Evolutionary conservation across 2,329 filamentous ascomycete species (phyloP).

Genomic region (Thelonectria discophora): DNA sequence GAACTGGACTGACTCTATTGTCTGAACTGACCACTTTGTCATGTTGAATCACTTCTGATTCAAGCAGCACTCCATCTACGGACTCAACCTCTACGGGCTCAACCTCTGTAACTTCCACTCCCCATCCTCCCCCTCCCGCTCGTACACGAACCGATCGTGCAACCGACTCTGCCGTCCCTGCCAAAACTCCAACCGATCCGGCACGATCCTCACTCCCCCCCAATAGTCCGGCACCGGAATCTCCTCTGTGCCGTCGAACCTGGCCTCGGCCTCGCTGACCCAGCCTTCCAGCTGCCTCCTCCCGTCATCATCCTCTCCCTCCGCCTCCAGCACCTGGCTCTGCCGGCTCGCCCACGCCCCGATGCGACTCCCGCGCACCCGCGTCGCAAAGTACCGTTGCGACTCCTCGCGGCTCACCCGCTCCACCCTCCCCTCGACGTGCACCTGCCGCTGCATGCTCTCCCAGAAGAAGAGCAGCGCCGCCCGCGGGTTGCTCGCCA

Average conservation of each 20-base stretch:
- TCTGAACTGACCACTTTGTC: no score
- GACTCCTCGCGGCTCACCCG: slow-evolving; percentile 76
- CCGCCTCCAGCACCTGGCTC: slow-evolving; percentile 74
- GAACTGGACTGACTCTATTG: no score
- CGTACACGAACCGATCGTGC: slow-evolving; percentile 93
- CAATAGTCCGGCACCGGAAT: slow-evolving; percentile 95
- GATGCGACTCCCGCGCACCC: slow-evolving; percentile 81
- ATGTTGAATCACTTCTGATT: no score
- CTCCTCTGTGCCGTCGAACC: slow-evolving; percentile 77
- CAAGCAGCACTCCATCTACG: no score
- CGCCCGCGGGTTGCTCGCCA: slow-evolving; percentile 78
- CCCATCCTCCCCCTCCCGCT: slow-evolving; percentile 61
- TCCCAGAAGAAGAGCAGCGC: slow-evolving; percentile 93
- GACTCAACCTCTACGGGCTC: slow-evolving; percentile 64
- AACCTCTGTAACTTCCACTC: slow-evolving; percentile 76
- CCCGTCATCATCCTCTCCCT: slow-evolving; percentile 65
- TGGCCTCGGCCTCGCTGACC: slow-evolving; percentile 79
- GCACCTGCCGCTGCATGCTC: slow-evolving; percentile 84
- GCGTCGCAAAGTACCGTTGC: slow-evolving; percentile 71
- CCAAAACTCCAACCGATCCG: slow-evolving; percentile 93
- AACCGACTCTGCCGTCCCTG: slow-evolving; percentile 89
- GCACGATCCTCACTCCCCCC: slow-evolving; percentile 88
- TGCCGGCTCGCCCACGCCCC: slow-evolving; percentile 95
- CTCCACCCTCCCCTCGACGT: slow-evolving; percentile 82
- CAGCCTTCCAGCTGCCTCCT: slow-evolving; percentile 77